Percentiles rank a stretch among this genome's conserved stretches.
phyloP scores from a whole-genome alignment of 1,284 basidiomycete species.

The Sporisorium graminicola region DNA sequence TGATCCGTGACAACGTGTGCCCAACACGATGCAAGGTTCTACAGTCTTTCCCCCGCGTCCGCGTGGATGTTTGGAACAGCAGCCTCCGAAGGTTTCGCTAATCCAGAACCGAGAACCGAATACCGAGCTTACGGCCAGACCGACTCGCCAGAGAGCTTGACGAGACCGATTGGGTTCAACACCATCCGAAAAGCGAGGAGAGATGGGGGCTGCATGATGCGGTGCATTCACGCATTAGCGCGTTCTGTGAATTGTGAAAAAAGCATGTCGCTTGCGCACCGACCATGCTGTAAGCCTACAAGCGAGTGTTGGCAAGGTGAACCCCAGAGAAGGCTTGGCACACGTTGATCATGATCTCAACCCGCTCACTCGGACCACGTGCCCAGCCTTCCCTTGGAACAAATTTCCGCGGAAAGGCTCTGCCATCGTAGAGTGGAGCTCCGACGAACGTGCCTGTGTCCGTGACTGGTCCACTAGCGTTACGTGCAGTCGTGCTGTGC shows the following conservation, averaged over 20 bases:
- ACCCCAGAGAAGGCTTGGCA: constrained; percentile 1
- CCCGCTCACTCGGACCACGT: neutral
- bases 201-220: neutral
- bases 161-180: neutral
- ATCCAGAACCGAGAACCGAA: too few relatives aligned
- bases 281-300: neutral
- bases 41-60: too few relatives aligned
- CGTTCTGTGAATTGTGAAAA: too few relatives aligned
- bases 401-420: too few relatives aligned
- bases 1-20: neutral
- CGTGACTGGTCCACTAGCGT: too few relatives aligned
- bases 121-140: too few relatives aligned
- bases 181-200: constrained; percentile 4
- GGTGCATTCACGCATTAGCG: constrained; percentile 11
- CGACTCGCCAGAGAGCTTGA: neutral
- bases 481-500: too few relatives aligned
- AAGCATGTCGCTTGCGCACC: neutral
- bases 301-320: constrained; percentile 3
- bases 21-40: too few relatives aligned
- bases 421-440: too few relatives aligned
- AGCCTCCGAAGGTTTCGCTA: neutral
- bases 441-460: too few relatives aligned
- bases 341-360: neutral
- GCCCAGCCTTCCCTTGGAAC: neutral
- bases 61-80: neutral